These are phyloP conservation scores for Byssothecium circinans DNA, from an alignment of 2,329 filamentous ascomycete species.

Conservation along the genomic window DNA sequence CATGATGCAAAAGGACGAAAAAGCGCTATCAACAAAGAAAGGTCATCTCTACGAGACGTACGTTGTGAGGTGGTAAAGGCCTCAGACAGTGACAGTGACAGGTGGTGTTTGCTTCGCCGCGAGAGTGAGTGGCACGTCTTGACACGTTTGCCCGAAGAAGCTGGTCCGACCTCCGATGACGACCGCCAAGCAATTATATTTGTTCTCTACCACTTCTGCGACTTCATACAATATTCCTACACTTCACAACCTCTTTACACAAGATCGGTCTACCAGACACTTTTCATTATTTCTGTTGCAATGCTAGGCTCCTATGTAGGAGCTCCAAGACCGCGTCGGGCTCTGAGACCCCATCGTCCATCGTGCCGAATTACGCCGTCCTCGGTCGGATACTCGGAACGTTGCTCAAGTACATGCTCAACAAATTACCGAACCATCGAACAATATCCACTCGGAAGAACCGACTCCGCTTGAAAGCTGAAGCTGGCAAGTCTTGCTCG, in stretches of 20 bases:
- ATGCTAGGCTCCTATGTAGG: too few relatives aligned
- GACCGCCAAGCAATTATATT: conserved; percentile 12
- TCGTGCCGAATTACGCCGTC: conserved; percentile 1
- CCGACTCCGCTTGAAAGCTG: background rate
- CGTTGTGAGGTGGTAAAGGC: conserved; percentile 11
- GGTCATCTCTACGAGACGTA: conserved; percentile 10
- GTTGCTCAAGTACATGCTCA: too few relatives aligned
- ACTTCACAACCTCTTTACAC: too few relatives aligned
- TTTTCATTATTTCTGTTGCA: too few relatives aligned
- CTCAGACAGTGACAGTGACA: conserved; percentile 12
- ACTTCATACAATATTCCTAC: too few relatives aligned
- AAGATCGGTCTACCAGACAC: too few relatives aligned
- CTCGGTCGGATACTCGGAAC: conserved; percentile 34
- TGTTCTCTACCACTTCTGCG: too few relatives aligned
- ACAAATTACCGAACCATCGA: too few relatives aligned
- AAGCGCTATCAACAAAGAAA: conserved; percentile 6
- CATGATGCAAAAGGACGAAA: conserved; percentile 24
- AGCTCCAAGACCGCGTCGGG: too few relatives aligned
- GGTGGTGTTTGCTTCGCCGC: conserved; percentile 7
- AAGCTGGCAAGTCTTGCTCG: conserved; percentile 4
- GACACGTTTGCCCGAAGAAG: conserved; percentile 12
- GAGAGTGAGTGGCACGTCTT: conserved; percentile 10
- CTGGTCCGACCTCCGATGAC: conserved; percentile 5
- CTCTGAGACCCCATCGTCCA: too few relatives aligned
- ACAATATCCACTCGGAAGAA: too few relatives aligned